These are phyloP conservation scores for Linum tenue DNA, from an alignment of 345 rosid genomes.

Conservation along the genomic window DNA sequence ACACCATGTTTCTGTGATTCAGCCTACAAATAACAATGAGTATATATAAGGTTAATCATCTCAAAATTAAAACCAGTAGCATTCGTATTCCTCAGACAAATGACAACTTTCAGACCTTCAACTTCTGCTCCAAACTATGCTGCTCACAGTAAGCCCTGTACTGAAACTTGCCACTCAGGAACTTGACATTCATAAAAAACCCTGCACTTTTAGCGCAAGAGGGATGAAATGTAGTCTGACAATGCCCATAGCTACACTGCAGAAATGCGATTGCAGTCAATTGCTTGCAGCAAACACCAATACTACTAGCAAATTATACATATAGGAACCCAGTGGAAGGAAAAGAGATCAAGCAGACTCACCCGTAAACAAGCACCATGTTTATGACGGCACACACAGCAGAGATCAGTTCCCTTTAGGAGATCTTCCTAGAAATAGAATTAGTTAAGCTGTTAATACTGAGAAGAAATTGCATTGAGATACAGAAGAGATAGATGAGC, in stretches of 20 bases:
- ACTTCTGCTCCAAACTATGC: slow-evolving; percentile 83
- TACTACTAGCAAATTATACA: neutral
- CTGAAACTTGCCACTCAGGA: slow-evolving; percentile 62
- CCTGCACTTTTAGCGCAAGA: slow-evolving; percentile 82
- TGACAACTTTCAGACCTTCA: slow-evolving; percentile 42
- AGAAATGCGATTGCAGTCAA: slow-evolving; percentile 14
- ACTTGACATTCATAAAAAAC: slow-evolving; percentile 59
- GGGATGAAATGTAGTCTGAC: slow-evolving; percentile 91
- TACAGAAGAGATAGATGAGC: neutral
- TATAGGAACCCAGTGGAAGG: neutral
- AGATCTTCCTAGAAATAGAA: slow-evolving; percentile 48
- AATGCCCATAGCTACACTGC: slow-evolving; percentile 92
- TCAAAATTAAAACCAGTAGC: neutral
- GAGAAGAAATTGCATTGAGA: slow-evolving; percentile 1
- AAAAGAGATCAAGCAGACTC: slow-evolving; percentile 1
- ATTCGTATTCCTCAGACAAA: neutral
- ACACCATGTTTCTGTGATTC: slow-evolving; percentile 79
- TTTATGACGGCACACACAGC: slow-evolving; percentile 62
- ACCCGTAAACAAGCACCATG: slow-evolving; percentile 82
- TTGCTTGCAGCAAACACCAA: neutral
- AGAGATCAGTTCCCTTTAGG: slow-evolving; percentile 42
- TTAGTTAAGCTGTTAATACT: neutral
- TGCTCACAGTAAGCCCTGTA: slow-evolving; percentile 89
- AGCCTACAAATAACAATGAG: slow-evolving; percentile 36
- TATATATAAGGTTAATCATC: slow-evolving; percentile 1